These are phyloP conservation scores for Epichloe sylvatica DNA, from an alignment of 2,329 filamentous ascomycete genomes.

Conservation along the genomic window DNA sequence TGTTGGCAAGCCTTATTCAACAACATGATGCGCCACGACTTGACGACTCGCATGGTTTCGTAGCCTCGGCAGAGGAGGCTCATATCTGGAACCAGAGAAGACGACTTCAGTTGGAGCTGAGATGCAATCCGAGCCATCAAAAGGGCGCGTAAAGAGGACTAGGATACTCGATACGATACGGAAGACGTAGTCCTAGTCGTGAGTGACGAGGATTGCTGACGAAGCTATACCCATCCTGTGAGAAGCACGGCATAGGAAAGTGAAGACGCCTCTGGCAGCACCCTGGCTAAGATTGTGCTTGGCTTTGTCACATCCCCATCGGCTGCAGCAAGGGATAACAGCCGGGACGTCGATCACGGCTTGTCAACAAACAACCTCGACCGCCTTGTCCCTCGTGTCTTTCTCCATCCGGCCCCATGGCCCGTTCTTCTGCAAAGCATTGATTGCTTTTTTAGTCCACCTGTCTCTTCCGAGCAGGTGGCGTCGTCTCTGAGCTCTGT, in stretches of 20 bases:
- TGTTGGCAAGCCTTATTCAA: background rate
- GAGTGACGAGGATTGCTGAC: background rate
- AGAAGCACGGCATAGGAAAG: background rate
- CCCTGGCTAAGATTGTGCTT: background rate
- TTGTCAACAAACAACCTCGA: conserved; percentile 1
- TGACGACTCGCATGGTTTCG: background rate
- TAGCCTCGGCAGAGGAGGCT: background rate
- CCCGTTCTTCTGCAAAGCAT: conserved; percentile 4
- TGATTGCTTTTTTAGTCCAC: conserved; percentile 6
- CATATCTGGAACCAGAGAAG: background rate
- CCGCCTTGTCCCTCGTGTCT: conserved; percentile 1
- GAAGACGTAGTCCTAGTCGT: background rate
- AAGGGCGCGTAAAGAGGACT: background rate
- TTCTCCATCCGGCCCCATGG: background rate
- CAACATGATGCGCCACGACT: background rate
- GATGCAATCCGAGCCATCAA: background rate
- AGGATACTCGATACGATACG: background rate
- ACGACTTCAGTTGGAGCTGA: background rate
- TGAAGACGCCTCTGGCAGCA: background rate
- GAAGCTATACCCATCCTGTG: background rate
- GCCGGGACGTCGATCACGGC: conserved; percentile 2
- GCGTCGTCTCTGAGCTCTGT: conserved; percentile 3
- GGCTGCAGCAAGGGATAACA: conserved; percentile 3
- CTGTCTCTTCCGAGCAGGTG: conserved; percentile 3
- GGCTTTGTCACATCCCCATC: background rate